A percentile compares a stretch with the other conserved stretches of the same genome.
phyloP scores from a whole-genome alignment of 176 grass and related monocot genomes.

The Pontederia crassipes region DNA sequence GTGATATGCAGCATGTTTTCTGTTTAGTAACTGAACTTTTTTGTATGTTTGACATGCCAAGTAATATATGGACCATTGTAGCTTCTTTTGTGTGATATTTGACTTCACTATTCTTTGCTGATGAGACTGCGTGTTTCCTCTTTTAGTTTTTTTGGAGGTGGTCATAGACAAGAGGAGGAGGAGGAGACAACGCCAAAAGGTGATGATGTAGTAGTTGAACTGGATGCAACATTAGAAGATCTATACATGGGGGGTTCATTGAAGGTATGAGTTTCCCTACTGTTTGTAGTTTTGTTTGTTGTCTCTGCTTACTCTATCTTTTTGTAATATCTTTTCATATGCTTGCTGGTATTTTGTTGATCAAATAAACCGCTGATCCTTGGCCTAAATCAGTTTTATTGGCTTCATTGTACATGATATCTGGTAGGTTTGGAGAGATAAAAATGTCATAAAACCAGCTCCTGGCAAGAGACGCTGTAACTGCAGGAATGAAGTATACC shows the following conservation, averaged over 20 bases:
- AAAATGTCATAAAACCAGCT: constrained; percentile 91
- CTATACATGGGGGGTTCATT: constrained; percentile 94
- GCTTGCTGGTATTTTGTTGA: neutral
- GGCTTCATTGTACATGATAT: neutral
- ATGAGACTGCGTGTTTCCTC: neutral
- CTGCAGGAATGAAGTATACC: constrained; percentile 98
- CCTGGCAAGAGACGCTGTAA: constrained; percentile 83
- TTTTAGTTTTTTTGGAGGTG: constrained; percentile 85
- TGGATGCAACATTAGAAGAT: constrained; percentile 92
- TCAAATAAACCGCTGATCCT: neutral
- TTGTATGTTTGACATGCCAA: too few relatives aligned
- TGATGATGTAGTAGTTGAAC: constrained; percentile 91
- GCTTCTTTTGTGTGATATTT: too few relatives aligned
- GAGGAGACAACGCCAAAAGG: constrained; percentile 85
- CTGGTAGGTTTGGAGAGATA: constrained; percentile 87
- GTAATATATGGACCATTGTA: too few relatives aligned
- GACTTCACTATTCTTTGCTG: neutral
- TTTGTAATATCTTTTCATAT: constrained; percentile 4
- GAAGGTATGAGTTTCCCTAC: constrained; percentile 43
- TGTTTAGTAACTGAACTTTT: too few relatives aligned
- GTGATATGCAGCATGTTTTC: too few relatives aligned
- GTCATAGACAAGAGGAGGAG: constrained; percentile 67
- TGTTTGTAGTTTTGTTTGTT: neutral
- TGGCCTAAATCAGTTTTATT: neutral
- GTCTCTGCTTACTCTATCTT: neutral